These are phyloP conservation scores for Fusarium sp. DNA, from an alignment of 2,329 filamentous ascomycete genomes.

Conservation along the genomic window DNA sequence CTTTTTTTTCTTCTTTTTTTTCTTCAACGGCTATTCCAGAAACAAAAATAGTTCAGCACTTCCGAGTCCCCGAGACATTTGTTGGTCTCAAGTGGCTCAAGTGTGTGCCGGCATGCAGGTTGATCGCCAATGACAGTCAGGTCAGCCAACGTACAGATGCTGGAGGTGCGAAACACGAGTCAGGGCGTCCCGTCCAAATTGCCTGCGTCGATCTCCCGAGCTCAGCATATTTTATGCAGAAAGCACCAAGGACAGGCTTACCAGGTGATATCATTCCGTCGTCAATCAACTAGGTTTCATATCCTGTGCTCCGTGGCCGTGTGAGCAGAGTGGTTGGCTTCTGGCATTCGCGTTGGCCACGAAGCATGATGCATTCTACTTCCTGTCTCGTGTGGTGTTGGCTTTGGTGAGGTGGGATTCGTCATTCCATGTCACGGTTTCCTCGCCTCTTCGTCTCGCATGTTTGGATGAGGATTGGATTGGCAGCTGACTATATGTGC, in stretches of 20 bases:
- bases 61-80: slow-evolving; percentile 17
- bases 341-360: not conserved
- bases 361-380: slow-evolving; percentile 1
- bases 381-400: slow-evolving; percentile 1
- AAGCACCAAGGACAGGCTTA: slow-evolving; percentile 3
- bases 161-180: slow-evolving; percentile 32
- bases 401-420: slow-evolving; percentile 9
- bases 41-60: slow-evolving; percentile 8
- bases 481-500: slow-evolving; percentile 34
- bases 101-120: slow-evolving; percentile 4
- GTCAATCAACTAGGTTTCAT: not conserved
- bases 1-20: not conserved
- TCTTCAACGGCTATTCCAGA: slow-evolving; percentile 18
- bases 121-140: slow-evolving; percentile 17
- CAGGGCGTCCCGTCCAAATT: slow-evolving; percentile 30
- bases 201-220: slow-evolving; percentile 42
- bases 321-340: not conserved
- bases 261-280: not conserved
- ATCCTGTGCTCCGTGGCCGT: not conserved
- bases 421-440: slow-evolving; percentile 17
- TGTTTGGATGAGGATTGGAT: slow-evolving; percentile 9
- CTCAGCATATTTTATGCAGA: slow-evolving; percentile 15
- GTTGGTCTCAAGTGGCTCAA: slow-evolving; percentile 14
- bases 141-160: not conserved
- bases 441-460: slow-evolving; percentile 20